Conservation (phyloP, 768 basidiomycete genomes). For the Fomitopsis pulvina region DNA sequence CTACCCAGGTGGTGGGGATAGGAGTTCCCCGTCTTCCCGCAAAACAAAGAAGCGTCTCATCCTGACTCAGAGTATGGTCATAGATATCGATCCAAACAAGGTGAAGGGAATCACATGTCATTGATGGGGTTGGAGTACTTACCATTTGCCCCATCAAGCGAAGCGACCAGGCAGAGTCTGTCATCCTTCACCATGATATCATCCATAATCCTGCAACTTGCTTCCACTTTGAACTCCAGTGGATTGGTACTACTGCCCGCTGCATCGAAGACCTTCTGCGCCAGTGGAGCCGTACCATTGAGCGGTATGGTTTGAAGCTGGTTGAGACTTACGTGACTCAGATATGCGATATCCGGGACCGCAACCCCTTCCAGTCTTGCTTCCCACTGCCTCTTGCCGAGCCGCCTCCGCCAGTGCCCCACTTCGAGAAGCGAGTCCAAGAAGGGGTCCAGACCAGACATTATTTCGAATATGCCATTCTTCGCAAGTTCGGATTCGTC, state of each 20-base stretch:
- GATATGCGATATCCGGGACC: slow-evolving; percentile 78
- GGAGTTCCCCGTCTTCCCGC: slow-evolving; percentile 16
- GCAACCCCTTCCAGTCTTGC: slow-evolving; percentile 89
- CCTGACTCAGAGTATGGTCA: slow-evolving; percentile 84
- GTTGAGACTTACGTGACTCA: slow-evolving; percentile 93
- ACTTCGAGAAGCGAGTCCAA: slow-evolving; percentile 60
- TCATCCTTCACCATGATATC: slow-evolving; percentile 88
- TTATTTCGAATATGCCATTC: slow-evolving; percentile 78
- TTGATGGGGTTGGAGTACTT: neutral
- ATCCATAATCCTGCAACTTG: slow-evolving; percentile 93
- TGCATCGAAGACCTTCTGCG: slow-evolving; percentile 86
- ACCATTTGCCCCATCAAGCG: slow-evolving; percentile 35
- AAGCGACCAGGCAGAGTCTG: slow-evolving; percentile 84
- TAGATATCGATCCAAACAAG: slow-evolving; percentile 79
- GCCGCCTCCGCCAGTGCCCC: slow-evolving; percentile 63
- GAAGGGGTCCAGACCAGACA: slow-evolving; percentile 58
- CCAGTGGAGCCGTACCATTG: slow-evolving; percentile 75
- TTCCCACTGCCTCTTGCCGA: slow-evolving; percentile 75
- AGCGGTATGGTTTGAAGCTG: slow-evolving; percentile 84
- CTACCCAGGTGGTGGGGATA: slow-evolving; percentile 4
- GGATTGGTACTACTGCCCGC: slow-evolving; percentile 91
- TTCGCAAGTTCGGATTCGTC: slow-evolving; percentile 75
- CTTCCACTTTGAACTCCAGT: slow-evolving; percentile 96
- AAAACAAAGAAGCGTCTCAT: slow-evolving; percentile 56
- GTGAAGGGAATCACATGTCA: slow-evolving; percentile 30